Percentiles rank a stretch among this genome's conserved stretches.
Conservation (phyloP, 1,284 basidiomycete species). For the Tilletiaria anomala region DNA sequence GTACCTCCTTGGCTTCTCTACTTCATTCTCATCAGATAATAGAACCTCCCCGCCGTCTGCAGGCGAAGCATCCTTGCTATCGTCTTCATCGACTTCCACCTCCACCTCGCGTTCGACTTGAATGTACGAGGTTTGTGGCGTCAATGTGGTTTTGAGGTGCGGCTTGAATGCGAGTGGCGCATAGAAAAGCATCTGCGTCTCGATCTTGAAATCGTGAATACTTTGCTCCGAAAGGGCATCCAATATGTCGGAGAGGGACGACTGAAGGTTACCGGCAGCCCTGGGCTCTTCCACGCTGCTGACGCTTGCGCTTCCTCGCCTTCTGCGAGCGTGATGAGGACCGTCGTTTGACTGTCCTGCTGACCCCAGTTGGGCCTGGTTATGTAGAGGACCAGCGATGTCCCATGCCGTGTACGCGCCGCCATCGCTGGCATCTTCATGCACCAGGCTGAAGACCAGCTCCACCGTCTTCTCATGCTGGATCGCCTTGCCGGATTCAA, state of each 20-base stretch:
- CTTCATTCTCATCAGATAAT: too few relatives aligned
- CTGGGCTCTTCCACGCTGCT: too few relatives aligned
- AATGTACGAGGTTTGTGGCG: not conserved
- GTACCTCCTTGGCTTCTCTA: too few relatives aligned
- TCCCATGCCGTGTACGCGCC: conserved; percentile 4
- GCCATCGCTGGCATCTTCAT: conserved; percentile 18
- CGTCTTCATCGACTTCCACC: conserved; percentile 3
- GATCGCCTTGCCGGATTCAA: conserved; percentile 17
- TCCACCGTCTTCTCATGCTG: conserved; percentile 24
- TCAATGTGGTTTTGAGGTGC: conserved; percentile 41
- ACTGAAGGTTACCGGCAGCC: too few relatives aligned
- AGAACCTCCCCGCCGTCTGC: not conserved
- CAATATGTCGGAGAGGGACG: conserved; percentile 7
- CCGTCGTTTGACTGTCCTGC: too few relatives aligned
- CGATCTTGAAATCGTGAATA: conserved; percentile 77
- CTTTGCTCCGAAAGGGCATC: conserved; percentile 7
- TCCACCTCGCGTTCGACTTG: conserved; percentile 5
- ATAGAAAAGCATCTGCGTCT: conserved; percentile 84
- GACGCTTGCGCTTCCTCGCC: too few relatives aligned
- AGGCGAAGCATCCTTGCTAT: conserved; percentile 1
- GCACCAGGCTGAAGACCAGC: conserved; percentile 32
- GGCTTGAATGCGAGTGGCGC: conserved; percentile 75
- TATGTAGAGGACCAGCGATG: conserved; percentile 2
- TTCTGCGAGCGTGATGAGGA: too few relatives aligned
- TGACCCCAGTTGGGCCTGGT: too few relatives aligned